These are phyloP conservation scores for Rhizomucor miehei DNA, from an alignment of 371 early-diverging fungal genomes.

Conservation along the genomic window DNA sequence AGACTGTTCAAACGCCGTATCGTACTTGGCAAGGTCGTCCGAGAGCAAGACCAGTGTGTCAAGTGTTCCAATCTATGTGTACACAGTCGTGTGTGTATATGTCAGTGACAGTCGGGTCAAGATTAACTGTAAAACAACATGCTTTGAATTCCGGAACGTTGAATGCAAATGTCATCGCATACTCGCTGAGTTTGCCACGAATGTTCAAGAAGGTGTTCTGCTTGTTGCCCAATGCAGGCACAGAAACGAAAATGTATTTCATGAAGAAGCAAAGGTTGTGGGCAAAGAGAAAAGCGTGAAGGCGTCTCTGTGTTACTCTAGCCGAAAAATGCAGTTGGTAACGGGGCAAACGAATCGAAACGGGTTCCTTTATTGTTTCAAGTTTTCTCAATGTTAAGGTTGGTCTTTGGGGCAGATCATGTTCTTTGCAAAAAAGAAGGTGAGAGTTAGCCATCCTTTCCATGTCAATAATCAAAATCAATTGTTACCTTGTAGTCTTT, in stretches of 20 bases:
- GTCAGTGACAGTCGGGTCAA: neutral
- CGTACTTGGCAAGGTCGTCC: slow-evolving; percentile 89
- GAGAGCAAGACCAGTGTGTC: slow-evolving; percentile 88
- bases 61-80: slow-evolving; percentile 87
- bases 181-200: slow-evolving; percentile 37
- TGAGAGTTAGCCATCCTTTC: slow-evolving; percentile 2
- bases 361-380: too few species aligned
- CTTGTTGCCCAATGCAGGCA: slow-evolving; percentile 47
- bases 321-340: too few species aligned
- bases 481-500: slow-evolving; percentile 45
- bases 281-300: neutral
- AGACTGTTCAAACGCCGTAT: slow-evolving; percentile 71
- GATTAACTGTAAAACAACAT: neutral
- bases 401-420: slow-evolving; percentile 32
- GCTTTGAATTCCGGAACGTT: slow-evolving; percentile 59
- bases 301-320: neutral
- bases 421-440: too few species aligned
- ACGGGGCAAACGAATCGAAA: too few species aligned
- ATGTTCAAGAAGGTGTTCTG: slow-evolving; percentile 45
- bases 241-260: slow-evolving; percentile 50
- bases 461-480: neutral
- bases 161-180: slow-evolving; percentile 38
- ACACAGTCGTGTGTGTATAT: too few species aligned
- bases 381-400: neutral
- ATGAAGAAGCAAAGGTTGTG: slow-evolving; percentile 9